A percentile compares a stretch with the other conserved stretches of the same genome.
phyloP scores from a whole-genome alignment of 202 grass and related monocot species.

The Carex arenaria region DNA sequence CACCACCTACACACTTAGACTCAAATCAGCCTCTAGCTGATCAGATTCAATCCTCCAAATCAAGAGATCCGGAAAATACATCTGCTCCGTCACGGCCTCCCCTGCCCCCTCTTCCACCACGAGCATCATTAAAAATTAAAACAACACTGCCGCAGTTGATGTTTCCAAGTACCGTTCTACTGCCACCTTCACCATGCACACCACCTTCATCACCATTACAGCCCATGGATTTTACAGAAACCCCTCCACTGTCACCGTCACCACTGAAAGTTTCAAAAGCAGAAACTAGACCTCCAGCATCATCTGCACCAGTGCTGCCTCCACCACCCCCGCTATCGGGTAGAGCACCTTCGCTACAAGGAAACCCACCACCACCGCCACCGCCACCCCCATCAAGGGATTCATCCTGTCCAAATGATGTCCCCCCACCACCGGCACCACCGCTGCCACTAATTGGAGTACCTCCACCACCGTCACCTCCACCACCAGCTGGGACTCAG shows the following conservation, averaged over 20 bases:
- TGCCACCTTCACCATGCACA: not conserved
- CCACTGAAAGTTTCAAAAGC: not conserved
- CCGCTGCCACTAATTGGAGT: not conserved
- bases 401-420: too few species aligned
- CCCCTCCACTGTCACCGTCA: not conserved
- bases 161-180: not conserved
- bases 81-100: not conserved
- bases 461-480: not conserved
- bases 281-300: not conserved
- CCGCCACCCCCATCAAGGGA: not conserved
- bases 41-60: not conserved
- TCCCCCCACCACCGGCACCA: not conserved
- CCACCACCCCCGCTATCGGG: constrained; percentile 11
- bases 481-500: not conserved
- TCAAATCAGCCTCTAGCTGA: not conserved
- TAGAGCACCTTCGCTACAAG: constrained; percentile 10
- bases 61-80: not conserved
- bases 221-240: not conserved
- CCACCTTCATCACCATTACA: constrained; percentile 6
- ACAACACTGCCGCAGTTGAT: not conserved
- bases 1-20: not conserved
- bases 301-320: not conserved
- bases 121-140: not conserved
- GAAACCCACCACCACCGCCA: not conserved
- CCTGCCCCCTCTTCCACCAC: not conserved